Evolutionary conservation across 1,284 basidiomycete genomes (phyloP).

Genomic region (Ceratobasidium sp.): DNA sequence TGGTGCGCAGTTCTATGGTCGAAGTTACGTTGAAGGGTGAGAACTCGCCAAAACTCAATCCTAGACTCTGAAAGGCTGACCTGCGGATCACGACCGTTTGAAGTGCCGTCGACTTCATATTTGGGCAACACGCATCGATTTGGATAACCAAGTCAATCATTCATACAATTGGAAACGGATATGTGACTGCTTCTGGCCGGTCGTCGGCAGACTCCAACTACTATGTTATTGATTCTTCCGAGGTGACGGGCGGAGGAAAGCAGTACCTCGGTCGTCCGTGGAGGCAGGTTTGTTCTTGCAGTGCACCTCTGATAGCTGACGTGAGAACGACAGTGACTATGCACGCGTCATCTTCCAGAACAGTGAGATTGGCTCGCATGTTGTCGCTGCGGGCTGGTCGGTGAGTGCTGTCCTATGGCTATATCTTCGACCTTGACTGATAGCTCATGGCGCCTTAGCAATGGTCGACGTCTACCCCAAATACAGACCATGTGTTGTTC

Average conservation of each 20-base stretch:
- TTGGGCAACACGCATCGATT: slow-evolving; percentile 36
- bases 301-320: neutral
- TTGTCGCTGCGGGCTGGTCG: slow-evolving; percentile 39
- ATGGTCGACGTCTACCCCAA: slow-evolving; percentile 37
- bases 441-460: neutral
- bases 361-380: neutral
- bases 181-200: slow-evolving; percentile 40
- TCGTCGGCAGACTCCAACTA: slow-evolving; percentile 38
- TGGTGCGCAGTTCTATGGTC: slow-evolving; percentile 40
- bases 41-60: neutral
- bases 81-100: neutral
- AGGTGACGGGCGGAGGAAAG: slow-evolving; percentile 32
- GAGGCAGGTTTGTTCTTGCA: neutral
- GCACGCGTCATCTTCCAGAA: slow-evolving; percentile 43
- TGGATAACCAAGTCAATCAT: slow-evolving; percentile 36
- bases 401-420: neutral
- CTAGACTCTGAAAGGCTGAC: neutral
- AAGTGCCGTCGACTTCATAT: slow-evolving; percentile 40
- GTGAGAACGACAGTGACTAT: slow-evolving; percentile 24
- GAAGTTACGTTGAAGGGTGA: slow-evolving; percentile 36
- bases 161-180: slow-evolving; percentile 37
- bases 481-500: slow-evolving; percentile 42
- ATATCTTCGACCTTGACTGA: neutral
- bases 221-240: slow-evolving; percentile 40
- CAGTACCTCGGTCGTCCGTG: slow-evolving; percentile 36